Evolutionary conservation across 495 filamentous ascomycete genomes (phyloP).

Genomic region (Barbatosphaeria neglecta): DNA sequence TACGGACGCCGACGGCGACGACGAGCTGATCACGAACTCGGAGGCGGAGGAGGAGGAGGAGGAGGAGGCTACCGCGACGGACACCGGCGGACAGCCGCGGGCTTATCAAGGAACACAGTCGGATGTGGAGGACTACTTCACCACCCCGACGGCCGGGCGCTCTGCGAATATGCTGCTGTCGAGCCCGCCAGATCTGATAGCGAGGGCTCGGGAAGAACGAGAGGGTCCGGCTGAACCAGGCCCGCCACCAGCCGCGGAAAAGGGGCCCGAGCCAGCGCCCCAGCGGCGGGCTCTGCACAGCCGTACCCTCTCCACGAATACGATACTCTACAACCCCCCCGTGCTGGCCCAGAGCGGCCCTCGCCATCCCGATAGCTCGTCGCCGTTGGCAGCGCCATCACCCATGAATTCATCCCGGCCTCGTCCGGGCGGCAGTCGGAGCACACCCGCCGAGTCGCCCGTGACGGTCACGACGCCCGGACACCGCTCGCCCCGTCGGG

Average conservation of each 20-base stretch:
- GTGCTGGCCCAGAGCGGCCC: too few species aligned
- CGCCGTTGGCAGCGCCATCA: slow-evolving; percentile 33
- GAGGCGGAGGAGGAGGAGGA: slow-evolving; percentile 55
- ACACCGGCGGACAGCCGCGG: slow-evolving; percentile 6
- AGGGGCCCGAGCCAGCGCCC: slow-evolving; percentile 15
- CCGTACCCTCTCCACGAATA: slow-evolving; percentile 64
- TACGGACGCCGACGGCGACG: slow-evolving; percentile 76
- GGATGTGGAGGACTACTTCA: slow-evolving; percentile 38
- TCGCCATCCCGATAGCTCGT: slow-evolving; percentile 27
- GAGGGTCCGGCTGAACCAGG: slow-evolving; percentile 11
- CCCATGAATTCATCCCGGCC: slow-evolving; percentile 10
- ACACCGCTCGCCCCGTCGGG: slow-evolving; percentile 38
- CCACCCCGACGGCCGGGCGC: slow-evolving; percentile 22
- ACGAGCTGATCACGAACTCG: slow-evolving; percentile 68
- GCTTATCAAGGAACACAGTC: slow-evolving; percentile 5
- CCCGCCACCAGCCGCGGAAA: too few species aligned
- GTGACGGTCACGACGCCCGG: slow-evolving; percentile 14
- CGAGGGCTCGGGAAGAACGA: slow-evolving; percentile 6
- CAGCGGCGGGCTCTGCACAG: slow-evolving; percentile 32
- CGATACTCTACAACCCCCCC: slow-evolving; percentile 58
- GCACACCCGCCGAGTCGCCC: slow-evolving; percentile 28
- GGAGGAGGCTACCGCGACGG: slow-evolving; percentile 32
- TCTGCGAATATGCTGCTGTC: slow-evolving; percentile 10
- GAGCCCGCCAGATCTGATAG: slow-evolving; percentile 4
- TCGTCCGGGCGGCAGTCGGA: slow-evolving; percentile 21